Evolutionary conservation across 306 rosid genomes (phyloP).

Genomic region (Mimosa bimucronata): DNA sequence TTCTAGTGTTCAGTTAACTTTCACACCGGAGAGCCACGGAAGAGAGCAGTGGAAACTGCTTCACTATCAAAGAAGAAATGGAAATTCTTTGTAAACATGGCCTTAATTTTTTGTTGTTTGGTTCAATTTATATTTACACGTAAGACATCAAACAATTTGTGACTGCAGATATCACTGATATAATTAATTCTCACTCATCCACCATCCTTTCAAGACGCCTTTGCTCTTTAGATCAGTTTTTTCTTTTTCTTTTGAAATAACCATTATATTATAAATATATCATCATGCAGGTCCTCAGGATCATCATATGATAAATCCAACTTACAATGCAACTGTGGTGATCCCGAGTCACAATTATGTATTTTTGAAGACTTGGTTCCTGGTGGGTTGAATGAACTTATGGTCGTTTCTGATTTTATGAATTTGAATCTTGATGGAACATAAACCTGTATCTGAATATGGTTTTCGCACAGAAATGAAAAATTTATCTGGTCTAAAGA

Average conservation of each 20-base stretch:
- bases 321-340: conserved; percentile 68
- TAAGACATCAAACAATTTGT: background rate
- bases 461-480: conserved; percentile 59
- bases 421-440: background rate
- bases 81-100: background rate
- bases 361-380: conserved; percentile 61
- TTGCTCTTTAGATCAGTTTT: background rate
- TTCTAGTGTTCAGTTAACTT: no score
- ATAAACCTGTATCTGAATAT: conserved; percentile 26
- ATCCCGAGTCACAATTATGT: conserved; percentile 63
- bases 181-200: background rate
- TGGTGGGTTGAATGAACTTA: conserved; percentile 55
- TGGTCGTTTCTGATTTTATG: background rate
- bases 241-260: background rate
- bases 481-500: conserved; percentile 66
- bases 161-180: background rate
- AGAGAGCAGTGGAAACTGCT: background rate
- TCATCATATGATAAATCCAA: conserved; percentile 51
- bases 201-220: conserved; percentile 15
- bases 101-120: background rate
- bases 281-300: conserved; percentile 64
- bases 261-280: conserved; percentile 19
- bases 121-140: background rate
- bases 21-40: no score
- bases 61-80: background rate